phyloP scores from a whole-genome alignment of 2,329 filamentous ascomycete genomes.

The Diaporthe citrichinensis region DNA sequence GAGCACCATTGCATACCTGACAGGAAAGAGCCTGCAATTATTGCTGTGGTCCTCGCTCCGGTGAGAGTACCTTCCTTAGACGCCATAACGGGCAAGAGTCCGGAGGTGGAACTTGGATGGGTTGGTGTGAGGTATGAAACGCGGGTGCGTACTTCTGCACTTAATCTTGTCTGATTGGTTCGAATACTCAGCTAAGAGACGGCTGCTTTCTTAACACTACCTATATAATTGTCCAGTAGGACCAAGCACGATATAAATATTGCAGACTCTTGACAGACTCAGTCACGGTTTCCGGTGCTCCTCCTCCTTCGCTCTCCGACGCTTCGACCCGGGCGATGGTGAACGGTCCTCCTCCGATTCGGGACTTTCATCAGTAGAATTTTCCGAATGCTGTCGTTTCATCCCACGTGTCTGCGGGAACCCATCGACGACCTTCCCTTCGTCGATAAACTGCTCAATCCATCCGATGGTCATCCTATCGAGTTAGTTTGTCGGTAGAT shows the following conservation, averaged over 20 bases:
- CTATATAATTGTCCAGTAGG: background rate
- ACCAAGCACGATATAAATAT: background rate
- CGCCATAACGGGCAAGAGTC: background rate
- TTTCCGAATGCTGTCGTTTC: background rate
- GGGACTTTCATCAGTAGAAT: background rate
- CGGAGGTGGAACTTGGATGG: background rate
- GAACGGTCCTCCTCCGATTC: background rate
- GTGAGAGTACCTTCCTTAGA: background rate
- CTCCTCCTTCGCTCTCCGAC: conserved; percentile 2
- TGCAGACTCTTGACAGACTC: background rate
- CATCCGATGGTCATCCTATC: conserved; percentile 62
- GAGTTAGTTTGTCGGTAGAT: background rate
- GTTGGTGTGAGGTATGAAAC: background rate
- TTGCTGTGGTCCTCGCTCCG: background rate
- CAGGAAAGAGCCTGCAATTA: conserved; percentile 25
- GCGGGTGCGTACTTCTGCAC: background rate
- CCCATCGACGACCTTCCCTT: conserved; percentile 51
- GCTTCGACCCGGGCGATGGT: background rate
- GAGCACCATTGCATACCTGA: conserved; percentile 7
- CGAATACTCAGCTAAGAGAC: too few species aligned
- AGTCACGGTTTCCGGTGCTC: background rate
- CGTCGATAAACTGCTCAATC: conserved; percentile 57
- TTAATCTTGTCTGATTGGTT: background rate
- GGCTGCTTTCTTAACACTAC: background rate
- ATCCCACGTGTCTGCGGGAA: background rate